Evolutionary conservation across 2,329 filamentous ascomycete genomes (phyloP).

Genomic region (Diaporthe sp.): DNA sequence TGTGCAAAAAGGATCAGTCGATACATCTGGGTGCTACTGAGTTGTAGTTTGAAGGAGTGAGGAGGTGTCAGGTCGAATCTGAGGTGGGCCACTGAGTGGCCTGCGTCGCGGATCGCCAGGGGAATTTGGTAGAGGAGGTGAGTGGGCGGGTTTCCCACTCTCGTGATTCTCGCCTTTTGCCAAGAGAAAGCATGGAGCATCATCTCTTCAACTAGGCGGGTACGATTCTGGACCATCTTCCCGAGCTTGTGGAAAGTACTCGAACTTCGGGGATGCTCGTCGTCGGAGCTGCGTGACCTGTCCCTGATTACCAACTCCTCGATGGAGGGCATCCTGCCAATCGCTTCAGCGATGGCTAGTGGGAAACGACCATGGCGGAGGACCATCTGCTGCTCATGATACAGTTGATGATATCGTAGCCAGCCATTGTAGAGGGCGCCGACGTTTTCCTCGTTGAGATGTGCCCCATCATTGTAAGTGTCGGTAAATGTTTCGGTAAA

Average conservation of each 20-base stretch:
- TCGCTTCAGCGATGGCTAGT: neutral
- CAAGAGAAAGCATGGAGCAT: neutral
- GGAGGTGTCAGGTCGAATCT: conserved; percentile 13
- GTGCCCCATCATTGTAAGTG: no score
- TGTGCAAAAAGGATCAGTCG: neutral
- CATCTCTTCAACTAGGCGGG: neutral
- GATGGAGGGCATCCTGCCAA: neutral
- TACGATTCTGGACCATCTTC: neutral
- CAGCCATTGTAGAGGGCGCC: neutral
- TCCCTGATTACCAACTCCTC: conserved; percentile 3
- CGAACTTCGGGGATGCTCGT: neutral
- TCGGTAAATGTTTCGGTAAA: neutral
- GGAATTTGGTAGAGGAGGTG: conserved; percentile 3
- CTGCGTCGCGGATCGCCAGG: neutral
- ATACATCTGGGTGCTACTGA: neutral
- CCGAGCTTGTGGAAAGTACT: neutral
- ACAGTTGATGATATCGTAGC: neutral
- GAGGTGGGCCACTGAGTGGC: neutral
- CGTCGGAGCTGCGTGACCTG: neutral
- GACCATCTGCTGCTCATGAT: neutral
- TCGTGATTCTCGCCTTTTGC: neutral
- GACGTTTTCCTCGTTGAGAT: neutral
- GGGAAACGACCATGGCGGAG: neutral
- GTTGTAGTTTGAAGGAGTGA: neutral
- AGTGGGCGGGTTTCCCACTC: neutral